Conservation (phyloP, 345 rosid genomes). For the Lagerstroemia speciosa region DNA sequence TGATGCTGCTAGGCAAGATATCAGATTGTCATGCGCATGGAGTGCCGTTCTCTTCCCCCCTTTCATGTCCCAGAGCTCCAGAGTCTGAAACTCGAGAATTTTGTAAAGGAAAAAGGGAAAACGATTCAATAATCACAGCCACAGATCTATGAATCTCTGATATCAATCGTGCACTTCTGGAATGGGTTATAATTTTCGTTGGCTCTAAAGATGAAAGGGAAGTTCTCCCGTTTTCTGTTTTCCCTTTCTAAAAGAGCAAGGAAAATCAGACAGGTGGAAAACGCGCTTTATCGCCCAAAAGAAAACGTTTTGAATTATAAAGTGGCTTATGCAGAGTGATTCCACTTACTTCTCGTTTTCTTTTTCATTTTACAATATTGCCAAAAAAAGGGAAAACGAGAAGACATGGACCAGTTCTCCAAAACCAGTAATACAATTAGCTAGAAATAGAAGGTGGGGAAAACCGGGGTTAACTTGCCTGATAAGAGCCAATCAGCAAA, state of each 20-base stretch:
- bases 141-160: background rate
- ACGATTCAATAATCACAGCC: background rate
- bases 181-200: too few relatives aligned
- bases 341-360: too few relatives aligned
- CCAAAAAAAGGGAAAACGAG: too few relatives aligned
- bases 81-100: constrained; percentile 19
- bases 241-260: background rate
- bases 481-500: constrained; percentile 46
- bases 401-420: too few relatives aligned
- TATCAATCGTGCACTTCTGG: background rate
- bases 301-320: too few relatives aligned
- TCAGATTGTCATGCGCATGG: constrained; percentile 29
- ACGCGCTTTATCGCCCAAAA: too few relatives aligned
- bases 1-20: constrained; percentile 41
- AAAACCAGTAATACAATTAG: background rate
- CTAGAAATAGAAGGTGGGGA: constrained; percentile 3
- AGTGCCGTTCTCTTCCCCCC: constrained; percentile 31
- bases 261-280: too few relatives aligned
- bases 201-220: background rate
- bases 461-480: constrained; percentile 30
- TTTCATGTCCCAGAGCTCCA: constrained; percentile 42
- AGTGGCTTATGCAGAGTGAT: too few relatives aligned
- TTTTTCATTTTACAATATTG: too few relatives aligned
- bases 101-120: background rate
- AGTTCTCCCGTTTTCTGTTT: background rate